phyloP scores from a whole-genome alignment of 208 protist genomes.

The Wallacemonas sp. region DNA sequence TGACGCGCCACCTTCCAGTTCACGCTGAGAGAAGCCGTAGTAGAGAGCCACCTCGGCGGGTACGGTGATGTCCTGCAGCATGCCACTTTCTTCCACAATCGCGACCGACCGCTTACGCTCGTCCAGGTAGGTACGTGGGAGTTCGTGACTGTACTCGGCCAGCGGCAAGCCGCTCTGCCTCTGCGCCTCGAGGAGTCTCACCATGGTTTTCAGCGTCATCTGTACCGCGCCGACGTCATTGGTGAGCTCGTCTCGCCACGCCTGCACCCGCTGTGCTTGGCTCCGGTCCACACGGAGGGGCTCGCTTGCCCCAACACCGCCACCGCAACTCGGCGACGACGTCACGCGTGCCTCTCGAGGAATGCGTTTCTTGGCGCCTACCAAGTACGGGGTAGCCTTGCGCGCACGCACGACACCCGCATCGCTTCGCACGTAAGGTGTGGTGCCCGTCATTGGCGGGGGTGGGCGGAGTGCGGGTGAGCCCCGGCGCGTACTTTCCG shows the following conservation, averaged over 20 bases:
- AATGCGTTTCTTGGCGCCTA: not conserved
- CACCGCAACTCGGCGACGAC: not conserved
- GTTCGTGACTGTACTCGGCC: slow-evolving; percentile 32
- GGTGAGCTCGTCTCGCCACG: slow-evolving; percentile 49
- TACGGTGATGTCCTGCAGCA: slow-evolving; percentile 73
- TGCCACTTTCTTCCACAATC: slow-evolving; percentile 63
- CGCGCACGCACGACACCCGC: too few species aligned
- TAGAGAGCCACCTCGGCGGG: slow-evolving; percentile 63
- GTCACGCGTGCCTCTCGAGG: not conserved
- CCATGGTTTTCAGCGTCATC: slow-evolving; percentile 55
- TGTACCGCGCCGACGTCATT: slow-evolving; percentile 61
- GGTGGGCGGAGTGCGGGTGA: not conserved
- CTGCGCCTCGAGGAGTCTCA: slow-evolving; percentile 62
- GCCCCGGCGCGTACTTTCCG: not conserved
- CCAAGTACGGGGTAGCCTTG: not conserved
- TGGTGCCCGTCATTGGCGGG: not conserved
- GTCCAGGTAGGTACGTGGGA: slow-evolving; percentile 42
- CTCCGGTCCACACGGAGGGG: slow-evolving; percentile 31
- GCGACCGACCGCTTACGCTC: slow-evolving; percentile 62
- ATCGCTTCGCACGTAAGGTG: too few species aligned
- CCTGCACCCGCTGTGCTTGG: slow-evolving; percentile 24
- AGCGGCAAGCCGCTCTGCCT: slow-evolving; percentile 19
- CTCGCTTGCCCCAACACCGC: not conserved
- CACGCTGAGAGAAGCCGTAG: slow-evolving; percentile 49
- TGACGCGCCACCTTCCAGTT: slow-evolving; percentile 42